Conservation (phyloP, 2,329 filamentous ascomycete genomes). For the Ascomycota sp. region DNA sequence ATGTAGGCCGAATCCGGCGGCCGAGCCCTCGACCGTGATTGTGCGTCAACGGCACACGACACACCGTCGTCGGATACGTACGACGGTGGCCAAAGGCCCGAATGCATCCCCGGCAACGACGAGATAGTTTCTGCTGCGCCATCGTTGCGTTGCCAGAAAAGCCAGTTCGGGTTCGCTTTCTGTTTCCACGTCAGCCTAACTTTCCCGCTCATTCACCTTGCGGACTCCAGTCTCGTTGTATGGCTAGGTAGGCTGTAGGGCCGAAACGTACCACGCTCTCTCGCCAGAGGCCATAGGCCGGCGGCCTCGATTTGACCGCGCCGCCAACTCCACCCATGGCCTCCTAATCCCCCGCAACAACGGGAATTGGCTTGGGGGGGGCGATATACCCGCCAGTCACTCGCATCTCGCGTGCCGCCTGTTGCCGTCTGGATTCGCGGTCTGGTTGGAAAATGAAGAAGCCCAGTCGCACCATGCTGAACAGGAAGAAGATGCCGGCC, state of each 20-base stretch:
- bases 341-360: conserved; percentile 58
- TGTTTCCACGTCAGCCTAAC: conserved; percentile 10
- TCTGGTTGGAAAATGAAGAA: conserved; percentile 38
- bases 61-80: conserved; percentile 61
- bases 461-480: conserved; percentile 54
- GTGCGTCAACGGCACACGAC: conserved; percentile 48
- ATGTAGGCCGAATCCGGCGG: conserved; percentile 12
- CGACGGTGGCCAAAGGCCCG: conserved; percentile 41
- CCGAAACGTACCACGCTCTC: conserved; percentile 52
- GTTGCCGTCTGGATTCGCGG: too few species aligned
- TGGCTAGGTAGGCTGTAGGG: not conserved
- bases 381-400: conserved; percentile 46
- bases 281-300: conserved; percentile 72
- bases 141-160: conserved; percentile 59
- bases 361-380: conserved; percentile 53
- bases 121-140: conserved; percentile 10
- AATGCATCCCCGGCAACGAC: conserved; percentile 8
- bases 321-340: conserved; percentile 34
- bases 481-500: conserved; percentile 60
- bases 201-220: too few species aligned
- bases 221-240: too few species aligned
- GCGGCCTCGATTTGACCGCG: conserved; percentile 41
- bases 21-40: conserved; percentile 37
- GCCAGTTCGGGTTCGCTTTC: conserved; percentile 59
- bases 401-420: conserved; percentile 11